phyloP scores from a whole-genome alignment of 2,329 filamentous ascomycete species.

The Neofusicoccum umdonicola region DNA sequence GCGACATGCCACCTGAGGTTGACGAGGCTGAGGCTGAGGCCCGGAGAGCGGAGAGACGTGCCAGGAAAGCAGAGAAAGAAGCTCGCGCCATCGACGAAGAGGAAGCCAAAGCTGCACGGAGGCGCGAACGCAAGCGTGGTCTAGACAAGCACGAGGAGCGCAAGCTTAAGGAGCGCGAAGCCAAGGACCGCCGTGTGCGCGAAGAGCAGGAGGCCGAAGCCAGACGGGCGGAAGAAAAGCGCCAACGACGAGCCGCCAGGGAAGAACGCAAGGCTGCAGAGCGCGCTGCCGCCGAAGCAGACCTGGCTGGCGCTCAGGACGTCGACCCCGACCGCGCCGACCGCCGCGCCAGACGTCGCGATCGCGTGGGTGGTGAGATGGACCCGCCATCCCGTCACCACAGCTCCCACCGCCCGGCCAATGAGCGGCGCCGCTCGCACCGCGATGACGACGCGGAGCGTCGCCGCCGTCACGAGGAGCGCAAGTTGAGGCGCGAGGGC shows the following conservation, averaged over 20 bases:
- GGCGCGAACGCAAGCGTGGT: slow-evolving; percentile 6
- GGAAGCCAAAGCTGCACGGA: background rate
- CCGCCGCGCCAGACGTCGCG: slow-evolving; percentile 19
- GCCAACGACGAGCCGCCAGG: slow-evolving; percentile 32
- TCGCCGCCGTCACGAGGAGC: slow-evolving; percentile 43
- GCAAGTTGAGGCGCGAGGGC: slow-evolving; percentile 36
- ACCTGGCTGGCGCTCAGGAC: slow-evolving; percentile 21
- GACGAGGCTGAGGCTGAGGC: slow-evolving; percentile 26
- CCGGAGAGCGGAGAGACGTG: slow-evolving; percentile 34
- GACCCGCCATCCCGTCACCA: background rate
- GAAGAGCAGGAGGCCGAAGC: slow-evolving; percentile 31
- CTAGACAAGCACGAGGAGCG: slow-evolving; percentile 7
- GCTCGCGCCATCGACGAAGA: slow-evolving; percentile 11
- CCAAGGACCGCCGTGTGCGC: background rate
- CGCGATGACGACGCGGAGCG: slow-evolving; percentile 36
- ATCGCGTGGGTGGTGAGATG: background rate
- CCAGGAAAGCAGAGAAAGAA: slow-evolving; percentile 28
- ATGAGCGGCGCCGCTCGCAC: slow-evolving; percentile 35
- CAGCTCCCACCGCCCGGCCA: slow-evolving; percentile 28
- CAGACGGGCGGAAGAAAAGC: slow-evolving; percentile 40
- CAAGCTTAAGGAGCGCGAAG: slow-evolving; percentile 2
- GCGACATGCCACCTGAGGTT: background rate
- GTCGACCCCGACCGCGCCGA: slow-evolving; percentile 26
- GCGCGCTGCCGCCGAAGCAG: slow-evolving; percentile 16
- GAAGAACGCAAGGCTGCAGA: slow-evolving; percentile 28